These are phyloP conservation scores for Penicillium hordei DNA, from an alignment of 2,329 filamentous ascomycete genomes.

Conservation along the genomic window DNA sequence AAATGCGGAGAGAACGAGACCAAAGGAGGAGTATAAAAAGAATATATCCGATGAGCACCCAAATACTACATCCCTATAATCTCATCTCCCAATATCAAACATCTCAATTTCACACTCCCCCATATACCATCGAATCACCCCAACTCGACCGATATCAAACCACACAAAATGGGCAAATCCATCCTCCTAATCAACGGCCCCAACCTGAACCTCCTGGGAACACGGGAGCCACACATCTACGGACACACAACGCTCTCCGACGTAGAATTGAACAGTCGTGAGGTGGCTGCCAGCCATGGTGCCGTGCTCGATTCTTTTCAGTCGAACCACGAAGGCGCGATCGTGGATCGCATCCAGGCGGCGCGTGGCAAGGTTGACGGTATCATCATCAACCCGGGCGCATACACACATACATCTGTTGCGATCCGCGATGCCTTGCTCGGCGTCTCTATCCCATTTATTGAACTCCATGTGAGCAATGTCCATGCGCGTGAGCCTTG, in stretches of 20 bases:
- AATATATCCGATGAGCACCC: not conserved
- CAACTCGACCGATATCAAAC: not conserved
- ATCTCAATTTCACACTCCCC: not conserved
- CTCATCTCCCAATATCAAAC: not conserved
- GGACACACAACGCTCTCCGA: constrained; percentile 67
- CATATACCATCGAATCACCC: not conserved
- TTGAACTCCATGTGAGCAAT: constrained; percentile 77
- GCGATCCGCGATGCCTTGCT: constrained; percentile 72
- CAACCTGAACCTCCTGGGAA: constrained; percentile 77
- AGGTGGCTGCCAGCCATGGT: constrained; percentile 53
- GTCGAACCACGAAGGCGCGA: constrained; percentile 74
- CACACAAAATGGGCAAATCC: constrained; percentile 33
- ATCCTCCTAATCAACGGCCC: constrained; percentile 79
- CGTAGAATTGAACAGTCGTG: constrained; percentile 53
- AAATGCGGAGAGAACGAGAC: constrained; percentile 14
- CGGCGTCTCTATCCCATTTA: constrained; percentile 68
- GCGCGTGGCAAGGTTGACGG: constrained; percentile 61
- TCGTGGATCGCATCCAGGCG: constrained; percentile 71
- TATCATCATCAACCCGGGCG: constrained; percentile 71
- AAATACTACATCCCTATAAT: not conserved
- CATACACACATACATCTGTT: constrained; percentile 73
- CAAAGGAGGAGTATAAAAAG: not conserved
- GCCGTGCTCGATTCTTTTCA: constrained; percentile 63
- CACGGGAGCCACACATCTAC: constrained; percentile 71
- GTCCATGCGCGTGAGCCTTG: constrained; percentile 70